Evolutionary conservation across 495 filamentous ascomycete species (phyloP), one percentile per base, ranked within the genome.

Genomic region (Evansstolkia leycettana): DNA sequence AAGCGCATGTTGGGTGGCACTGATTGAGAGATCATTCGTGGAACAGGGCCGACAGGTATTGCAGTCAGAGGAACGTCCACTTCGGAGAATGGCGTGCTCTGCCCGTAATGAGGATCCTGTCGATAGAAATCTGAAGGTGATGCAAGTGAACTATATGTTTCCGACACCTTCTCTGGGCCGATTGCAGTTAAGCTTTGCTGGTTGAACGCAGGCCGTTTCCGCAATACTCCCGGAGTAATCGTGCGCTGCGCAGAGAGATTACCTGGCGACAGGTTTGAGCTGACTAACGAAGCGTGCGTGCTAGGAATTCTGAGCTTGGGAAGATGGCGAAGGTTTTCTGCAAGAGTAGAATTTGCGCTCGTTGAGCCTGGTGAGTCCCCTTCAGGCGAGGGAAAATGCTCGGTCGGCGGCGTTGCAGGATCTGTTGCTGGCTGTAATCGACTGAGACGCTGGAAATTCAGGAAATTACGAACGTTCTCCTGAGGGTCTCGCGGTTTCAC

Each of bases 1-100:
- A 46, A 76, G 12, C 69, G 69, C 86, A 96, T 94, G 55, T 94
- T 75, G 4, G 90, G 89, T 14, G 90, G 90, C 0, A 94, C 90
- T 1, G 88, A 94, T 46, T 93, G 84, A 3, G 84, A 88, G 7
- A 58, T 57, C 34, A 82, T 75, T 2, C 90, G 76, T 5, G 73
- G 67, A 29, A 89, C 62, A 2, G 80, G 80, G 0, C 76, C 80
- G 2, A 76, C 39, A 0, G 75, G 76, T 13, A 87, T 62, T 3
- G 82, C 72, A 1, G 84, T 90, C 2, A 93, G 50, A 0, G 90
- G 88, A n/a, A 82, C 78, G 54, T 96, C 90, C 65, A 83, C 80
- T 36, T 88, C 85, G 0, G 88, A 92, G 45, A 84, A 76, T 1
- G 90, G 87, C 0, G 86, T 93, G 6, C 67, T 70, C 40, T 84